Evolutionary conservation across 495 filamentous ascomycete species (phyloP), one percentile per base, ranked within the genome.

Genomic region (Penicillium manginii): DNA sequence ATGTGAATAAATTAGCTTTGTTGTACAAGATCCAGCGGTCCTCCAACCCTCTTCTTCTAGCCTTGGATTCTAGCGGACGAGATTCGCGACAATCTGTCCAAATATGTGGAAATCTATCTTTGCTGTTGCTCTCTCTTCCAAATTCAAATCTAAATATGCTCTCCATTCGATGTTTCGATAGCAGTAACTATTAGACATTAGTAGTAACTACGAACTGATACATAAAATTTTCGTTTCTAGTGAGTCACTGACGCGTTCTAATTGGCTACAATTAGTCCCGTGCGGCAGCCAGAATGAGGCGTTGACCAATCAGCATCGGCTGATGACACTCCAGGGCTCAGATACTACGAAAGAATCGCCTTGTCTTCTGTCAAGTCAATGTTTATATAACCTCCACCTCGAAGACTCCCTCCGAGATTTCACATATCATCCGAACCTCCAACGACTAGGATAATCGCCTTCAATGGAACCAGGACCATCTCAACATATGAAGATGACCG

Each of bases 181-280:
- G 40, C 40, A 18, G 40, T 43, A 43, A 15, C n/a, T 26, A 26
- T 5, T 26, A 26, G 23, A 26, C 23, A 26, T 5, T 26, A 26
- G 23, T 26, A 26, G 23, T 26, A 5, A 26, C 23, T 26, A 26
- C 23, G 23, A 26, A 26, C 2, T 5, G 2, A 26, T n/a, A n/a
- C n/a, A 5, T 43, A 43, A 14, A 43, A 14, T 3, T 4, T 47
- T 47, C 19, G 43, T 47, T 47, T 23, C 43, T 26, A 47, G 21
- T 47, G 43, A 47, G 43, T 47, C 43, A 47, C 43, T 47, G 43
- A 18, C 43, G 43, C 43, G 43, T 47, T 47, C 43, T 47, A 15
- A 47, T 47, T 47, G 43, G 43, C 43, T 47, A 22, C 15, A 12
- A 12, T 2, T 47, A 47, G 23, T 6, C 1, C 21, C n/a, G n/a